Percentiles rank a stretch among this genome's conserved stretches.
These are phyloP conservation scores for Straminergon stramineum DNA, from an alignment of 225 moss, liverwort and hornwort species.

Conservation along the genomic window DNA sequence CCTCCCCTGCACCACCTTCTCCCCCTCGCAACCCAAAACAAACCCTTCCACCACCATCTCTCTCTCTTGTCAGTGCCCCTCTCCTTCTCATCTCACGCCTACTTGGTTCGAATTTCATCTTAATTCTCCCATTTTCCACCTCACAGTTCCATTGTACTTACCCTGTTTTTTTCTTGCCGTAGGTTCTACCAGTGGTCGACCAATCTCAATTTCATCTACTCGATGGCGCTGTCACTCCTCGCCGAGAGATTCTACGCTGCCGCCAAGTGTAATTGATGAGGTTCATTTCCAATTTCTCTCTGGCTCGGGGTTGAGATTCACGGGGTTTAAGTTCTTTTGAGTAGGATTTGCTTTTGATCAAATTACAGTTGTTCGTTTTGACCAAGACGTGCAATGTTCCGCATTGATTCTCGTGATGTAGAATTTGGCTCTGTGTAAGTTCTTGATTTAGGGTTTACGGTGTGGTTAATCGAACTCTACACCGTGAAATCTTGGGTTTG, in stretches of 20 bases:
- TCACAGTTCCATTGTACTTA: neutral
- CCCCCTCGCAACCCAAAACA: neutral
- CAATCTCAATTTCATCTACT: neutral
- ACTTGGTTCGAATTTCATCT: neutral
- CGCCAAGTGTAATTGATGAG: slow-evolving; percentile 16
- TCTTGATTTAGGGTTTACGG: neutral
- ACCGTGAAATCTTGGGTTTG: neutral
- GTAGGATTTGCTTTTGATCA: neutral
- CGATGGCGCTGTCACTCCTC: slow-evolving; percentile 2
- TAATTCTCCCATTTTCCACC: neutral
- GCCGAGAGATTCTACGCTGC: neutral
- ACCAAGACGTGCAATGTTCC: neutral
- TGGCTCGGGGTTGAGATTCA: neutral
- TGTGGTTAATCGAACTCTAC: neutral
- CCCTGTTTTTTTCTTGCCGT: neutral
- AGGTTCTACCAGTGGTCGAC: slow-evolving; percentile 9
- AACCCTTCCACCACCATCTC: neutral
- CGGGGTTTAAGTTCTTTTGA: neutral
- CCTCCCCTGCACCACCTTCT: neutral
- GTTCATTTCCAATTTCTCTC: neutral
- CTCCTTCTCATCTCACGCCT: neutral
- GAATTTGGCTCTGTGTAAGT: neutral
- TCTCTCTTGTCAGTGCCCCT: neutral
- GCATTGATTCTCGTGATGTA: neutral
- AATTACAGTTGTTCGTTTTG: neutral